Conservation (phyloP, 2,329 filamentous ascomycete species). For the Sclerotinia borealis region DNA sequence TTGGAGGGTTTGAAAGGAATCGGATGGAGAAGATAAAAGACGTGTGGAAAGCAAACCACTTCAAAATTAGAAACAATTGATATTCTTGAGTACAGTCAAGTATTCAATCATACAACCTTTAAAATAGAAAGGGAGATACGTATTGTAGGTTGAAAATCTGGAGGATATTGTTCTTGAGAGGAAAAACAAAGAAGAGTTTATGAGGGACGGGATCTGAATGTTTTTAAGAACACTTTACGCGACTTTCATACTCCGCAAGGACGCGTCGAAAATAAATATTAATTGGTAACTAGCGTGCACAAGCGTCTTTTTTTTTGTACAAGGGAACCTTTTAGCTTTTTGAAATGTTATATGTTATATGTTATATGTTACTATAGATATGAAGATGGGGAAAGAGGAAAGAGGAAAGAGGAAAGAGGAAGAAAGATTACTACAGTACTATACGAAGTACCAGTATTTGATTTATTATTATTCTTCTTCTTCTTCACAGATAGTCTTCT, state of each 20-base stretch:
- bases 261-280: conserved; percentile 12
- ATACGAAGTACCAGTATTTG: too few relatives aligned
- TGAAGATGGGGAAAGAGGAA: background rate
- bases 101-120: background rate
- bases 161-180: conserved; percentile 5
- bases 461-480: too few relatives aligned
- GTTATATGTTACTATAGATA: background rate
- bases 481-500: too few relatives aligned
- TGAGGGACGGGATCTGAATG: conserved; percentile 13
- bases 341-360: too few relatives aligned
- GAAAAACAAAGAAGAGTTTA: conserved; percentile 6
- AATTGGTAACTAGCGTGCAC: conserved; percentile 9
- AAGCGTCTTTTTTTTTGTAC: background rate
- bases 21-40: background rate
- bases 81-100: background rate
- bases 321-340: too few relatives aligned
- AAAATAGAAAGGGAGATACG: background rate
- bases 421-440: background rate
- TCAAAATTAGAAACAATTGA: background rate
- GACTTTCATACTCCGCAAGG: conserved; percentile 11
- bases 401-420: too few relatives aligned
- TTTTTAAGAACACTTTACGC: conserved; percentile 14
- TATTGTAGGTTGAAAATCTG: background rate
- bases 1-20: conserved; percentile 14
- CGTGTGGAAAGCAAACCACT: background rate